Evolutionary conservation across 768 basidiomycete genomes (phyloP).

Genomic region (Cubamyces lactineus): DNA sequence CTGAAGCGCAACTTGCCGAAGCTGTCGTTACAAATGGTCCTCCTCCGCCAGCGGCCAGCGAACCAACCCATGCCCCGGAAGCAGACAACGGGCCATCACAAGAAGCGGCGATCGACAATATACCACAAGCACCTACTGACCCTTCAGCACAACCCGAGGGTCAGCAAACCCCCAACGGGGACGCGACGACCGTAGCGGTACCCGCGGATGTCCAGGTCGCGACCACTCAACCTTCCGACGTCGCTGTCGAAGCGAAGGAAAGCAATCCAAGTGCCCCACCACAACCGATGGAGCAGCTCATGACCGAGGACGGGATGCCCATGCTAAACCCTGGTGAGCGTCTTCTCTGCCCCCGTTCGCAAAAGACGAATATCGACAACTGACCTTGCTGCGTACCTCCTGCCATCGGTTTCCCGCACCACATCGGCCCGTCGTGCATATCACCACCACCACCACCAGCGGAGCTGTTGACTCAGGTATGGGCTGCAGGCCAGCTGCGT

Average conservation of each 20-base stretch:
- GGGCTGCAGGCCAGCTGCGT: constrained; percentile 25
- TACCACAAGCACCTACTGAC: neutral
- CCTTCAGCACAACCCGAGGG: neutral
- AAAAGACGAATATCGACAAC: neutral
- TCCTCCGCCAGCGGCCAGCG: neutral
- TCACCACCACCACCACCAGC: constrained; percentile 39
- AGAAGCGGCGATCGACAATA: neutral
- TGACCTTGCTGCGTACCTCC: neutral
- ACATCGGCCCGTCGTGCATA: too few relatives aligned
- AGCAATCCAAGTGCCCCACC: constrained; percentile 32
- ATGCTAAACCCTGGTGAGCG: constrained; percentile 69
- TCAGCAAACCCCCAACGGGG: neutral
- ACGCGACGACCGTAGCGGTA: neutral
- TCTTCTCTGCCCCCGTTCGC: neutral
- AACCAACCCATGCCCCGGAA: neutral
- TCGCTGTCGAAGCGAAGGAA: constrained; percentile 9
- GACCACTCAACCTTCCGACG: constrained; percentile 10
- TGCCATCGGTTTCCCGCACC: too few relatives aligned
- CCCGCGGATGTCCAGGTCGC: neutral
- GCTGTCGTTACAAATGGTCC: too few relatives aligned
- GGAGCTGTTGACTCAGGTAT: constrained; percentile 65
- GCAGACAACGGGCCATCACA: neutral
- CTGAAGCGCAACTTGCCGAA: neutral
- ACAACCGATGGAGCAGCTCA: constrained; percentile 54
- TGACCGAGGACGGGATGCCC: constrained; percentile 66